Evolutionary conservation across 345 rosid species (phyloP).

Genomic region (Pugionium dolabratum): DNA sequence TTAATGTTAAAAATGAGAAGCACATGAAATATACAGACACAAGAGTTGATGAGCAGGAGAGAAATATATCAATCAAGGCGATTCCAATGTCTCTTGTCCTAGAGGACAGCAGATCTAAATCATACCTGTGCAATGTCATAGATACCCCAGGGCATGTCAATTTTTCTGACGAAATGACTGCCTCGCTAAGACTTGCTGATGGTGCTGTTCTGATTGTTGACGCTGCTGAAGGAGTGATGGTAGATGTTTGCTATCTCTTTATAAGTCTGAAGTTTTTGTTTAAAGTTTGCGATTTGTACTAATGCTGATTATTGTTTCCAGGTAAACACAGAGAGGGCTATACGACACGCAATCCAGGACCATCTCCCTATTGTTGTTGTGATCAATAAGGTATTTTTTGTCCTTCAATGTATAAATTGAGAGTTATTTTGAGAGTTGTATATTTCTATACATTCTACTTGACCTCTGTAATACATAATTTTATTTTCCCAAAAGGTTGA

Average conservation of each 20-base stretch:
- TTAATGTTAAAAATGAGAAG: conserved; percentile 79
- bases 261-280: not conserved
- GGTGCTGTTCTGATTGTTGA: conserved; percentile 96
- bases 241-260: conserved; percentile 22
- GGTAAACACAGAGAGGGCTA: conserved; percentile 98
- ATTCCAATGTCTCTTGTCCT: conserved; percentile 96
- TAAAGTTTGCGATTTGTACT: not conserved
- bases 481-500: conserved; percentile 63
- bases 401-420: conserved; percentile 15
- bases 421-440: not conserved
- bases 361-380: conserved; percentile 93
- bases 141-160: conserved; percentile 94
- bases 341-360: conserved; percentile 95
- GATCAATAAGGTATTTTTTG: conserved; percentile 70
- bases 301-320: conserved; percentile 22
- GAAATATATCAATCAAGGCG: conserved; percentile 91
- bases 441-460: conserved; percentile 1
- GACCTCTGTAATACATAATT: conserved; percentile 17
- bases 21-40: conserved; percentile 93
- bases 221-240: conserved; percentile 93
- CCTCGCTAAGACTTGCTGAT: conserved; percentile 69
- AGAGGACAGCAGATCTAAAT: conserved; percentile 90
- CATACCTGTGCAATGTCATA: conserved; percentile 85
- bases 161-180: conserved; percentile 44
- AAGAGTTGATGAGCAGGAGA: conserved; percentile 93